Evolutionary conservation across 305 asterid genomes (phyloP).

Genomic region (Plantago coronopus): DNA sequence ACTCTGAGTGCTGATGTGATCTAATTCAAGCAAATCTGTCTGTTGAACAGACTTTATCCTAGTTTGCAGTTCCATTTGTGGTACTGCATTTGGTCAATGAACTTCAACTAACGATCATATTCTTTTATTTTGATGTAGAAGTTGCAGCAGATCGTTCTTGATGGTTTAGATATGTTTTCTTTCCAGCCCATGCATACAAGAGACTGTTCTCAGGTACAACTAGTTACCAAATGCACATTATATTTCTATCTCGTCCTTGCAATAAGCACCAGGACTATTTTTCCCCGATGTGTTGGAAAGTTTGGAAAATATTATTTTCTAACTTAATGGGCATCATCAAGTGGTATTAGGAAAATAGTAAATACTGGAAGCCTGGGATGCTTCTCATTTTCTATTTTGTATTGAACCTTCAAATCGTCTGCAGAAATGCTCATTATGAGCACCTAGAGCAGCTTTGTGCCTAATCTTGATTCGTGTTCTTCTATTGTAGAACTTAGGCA

Average conservation of each 20-base stretch:
- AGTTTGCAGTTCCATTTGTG: background rate
- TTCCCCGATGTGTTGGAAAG: background rate
- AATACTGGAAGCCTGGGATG: background rate
- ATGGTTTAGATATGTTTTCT: conserved; percentile 64
- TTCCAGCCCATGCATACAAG: conserved; percentile 82
- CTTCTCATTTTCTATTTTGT: background rate
- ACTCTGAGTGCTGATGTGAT: background rate
- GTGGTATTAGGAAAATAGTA: conserved; percentile 4
- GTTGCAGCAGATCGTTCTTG: conserved; percentile 73
- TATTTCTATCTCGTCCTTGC: conserved; percentile 1
- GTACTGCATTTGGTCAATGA: conserved; percentile 13
- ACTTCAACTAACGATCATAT: conserved; percentile 11
- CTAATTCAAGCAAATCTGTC: background rate
- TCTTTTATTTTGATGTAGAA: conserved; percentile 45
- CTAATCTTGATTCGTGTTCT: too few relatives aligned
- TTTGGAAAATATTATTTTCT: conserved; percentile 3
- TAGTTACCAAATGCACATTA: conserved; percentile 19
- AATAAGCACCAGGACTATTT: background rate
- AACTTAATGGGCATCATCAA: conserved; percentile 18
- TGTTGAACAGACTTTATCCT: conserved; percentile 15
- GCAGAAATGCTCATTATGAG: too few relatives aligned
- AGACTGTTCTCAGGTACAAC: conserved; percentile 90
- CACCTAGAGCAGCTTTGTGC: too few relatives aligned
- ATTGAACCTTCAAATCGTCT: too few relatives aligned
- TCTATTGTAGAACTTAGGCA: too few relatives aligned